Evolutionary conservation across 169 alveolate species (phyloP).

Genomic region (Toxoplasma gondii): DNA sequence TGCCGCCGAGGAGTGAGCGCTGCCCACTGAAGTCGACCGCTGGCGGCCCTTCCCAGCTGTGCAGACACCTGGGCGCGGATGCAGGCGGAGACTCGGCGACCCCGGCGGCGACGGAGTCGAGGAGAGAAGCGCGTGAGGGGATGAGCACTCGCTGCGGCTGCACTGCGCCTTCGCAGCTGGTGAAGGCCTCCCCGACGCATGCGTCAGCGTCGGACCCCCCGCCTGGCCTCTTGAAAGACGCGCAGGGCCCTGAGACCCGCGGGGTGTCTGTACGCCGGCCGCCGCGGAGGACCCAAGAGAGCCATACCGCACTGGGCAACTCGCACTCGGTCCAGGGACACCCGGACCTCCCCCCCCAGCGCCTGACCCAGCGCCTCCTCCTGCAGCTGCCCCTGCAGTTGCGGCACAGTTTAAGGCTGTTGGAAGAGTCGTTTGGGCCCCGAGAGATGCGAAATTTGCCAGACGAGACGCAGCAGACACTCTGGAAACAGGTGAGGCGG

Average conservation of each 20-base stretch:
- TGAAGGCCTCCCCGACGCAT: neutral
- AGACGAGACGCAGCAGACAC: neutral
- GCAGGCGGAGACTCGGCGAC: neutral
- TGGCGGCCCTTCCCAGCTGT: neutral
- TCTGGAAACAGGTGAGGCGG: neutral
- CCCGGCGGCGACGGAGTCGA: neutral
- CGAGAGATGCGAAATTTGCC: neutral
- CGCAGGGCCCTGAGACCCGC: neutral
- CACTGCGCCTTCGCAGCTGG: neutral
- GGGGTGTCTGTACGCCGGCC: neutral
- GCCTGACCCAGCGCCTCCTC: too few relatives aligned
- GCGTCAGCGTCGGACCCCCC: neutral
- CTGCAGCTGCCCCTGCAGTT: neutral
- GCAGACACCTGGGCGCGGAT: neutral
- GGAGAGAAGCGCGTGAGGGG: neutral
- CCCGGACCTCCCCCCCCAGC: too few relatives aligned
- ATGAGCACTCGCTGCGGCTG: conserved; percentile 5
- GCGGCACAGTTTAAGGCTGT: neutral
- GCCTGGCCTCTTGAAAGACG: neutral
- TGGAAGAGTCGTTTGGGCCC: neutral
- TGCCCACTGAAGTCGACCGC: neutral
- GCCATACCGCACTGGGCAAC: too few relatives aligned
- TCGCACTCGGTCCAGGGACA: too few relatives aligned
- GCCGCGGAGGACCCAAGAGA: neutral
- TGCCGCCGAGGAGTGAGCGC: neutral